Evolutionary conservation across 345 rosid species (phyloP).

Genomic region (Pistacia integerrima): DNA sequence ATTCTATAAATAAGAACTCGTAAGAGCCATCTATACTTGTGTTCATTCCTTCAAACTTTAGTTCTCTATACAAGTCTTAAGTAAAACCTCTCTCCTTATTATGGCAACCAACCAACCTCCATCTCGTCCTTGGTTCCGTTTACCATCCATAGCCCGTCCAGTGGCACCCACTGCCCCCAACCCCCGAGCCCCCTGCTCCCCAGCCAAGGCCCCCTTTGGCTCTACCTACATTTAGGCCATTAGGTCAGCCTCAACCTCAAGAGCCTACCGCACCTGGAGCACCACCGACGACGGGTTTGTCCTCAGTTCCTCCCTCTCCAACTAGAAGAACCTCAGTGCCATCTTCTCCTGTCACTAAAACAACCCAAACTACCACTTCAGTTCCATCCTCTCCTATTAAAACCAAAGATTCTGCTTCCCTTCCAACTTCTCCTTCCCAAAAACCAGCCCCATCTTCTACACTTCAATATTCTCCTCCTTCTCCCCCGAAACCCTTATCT

Average conservation of each 20-base stretch:
- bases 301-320: constrained; percentile 34
- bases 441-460: constrained; percentile 3
- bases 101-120: constrained; percentile 50
- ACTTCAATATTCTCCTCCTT: neutral
- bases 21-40: neutral
- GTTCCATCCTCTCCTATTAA: constrained; percentile 8
- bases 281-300: constrained; percentile 17
- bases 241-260: constrained; percentile 31
- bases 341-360: constrained; percentile 30
- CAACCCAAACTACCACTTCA: neutral
- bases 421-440: constrained; percentile 28
- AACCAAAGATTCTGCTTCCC: constrained; percentile 17
- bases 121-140: constrained; percentile 61
- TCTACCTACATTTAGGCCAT: constrained; percentile 41
- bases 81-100: neutral
- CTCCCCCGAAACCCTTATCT: too few relatives aligned
- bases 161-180: constrained; percentile 22
- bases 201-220: constrained; percentile 32
- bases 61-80: neutral
- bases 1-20: constrained; percentile 27
- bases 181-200: constrained; percentile 37
- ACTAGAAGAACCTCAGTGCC: constrained; percentile 23
- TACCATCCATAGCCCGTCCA: constrained; percentile 46
- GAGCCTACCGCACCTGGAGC: constrained; percentile 26
- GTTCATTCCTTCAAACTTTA: neutral